A percentile compares a stretch with the other conserved stretches of the same genome.
phyloP scores from a whole-genome alignment of 2,329 filamentous ascomycete species.

The Nemania abortiva region DNA sequence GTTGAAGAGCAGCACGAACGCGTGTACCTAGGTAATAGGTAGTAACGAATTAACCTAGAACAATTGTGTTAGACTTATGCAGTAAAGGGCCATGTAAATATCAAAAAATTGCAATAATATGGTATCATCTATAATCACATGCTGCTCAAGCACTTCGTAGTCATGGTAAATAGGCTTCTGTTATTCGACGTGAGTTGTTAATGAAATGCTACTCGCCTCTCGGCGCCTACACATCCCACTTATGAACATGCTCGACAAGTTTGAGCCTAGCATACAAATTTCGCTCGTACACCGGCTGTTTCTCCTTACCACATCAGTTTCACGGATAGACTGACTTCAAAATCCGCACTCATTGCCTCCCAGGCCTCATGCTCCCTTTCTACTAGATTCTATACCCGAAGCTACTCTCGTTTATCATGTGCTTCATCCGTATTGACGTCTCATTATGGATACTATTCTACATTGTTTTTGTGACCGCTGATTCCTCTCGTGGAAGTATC shows the following conservation, averaged over 20 bases:
- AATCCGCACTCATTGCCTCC: conserved; percentile 6
- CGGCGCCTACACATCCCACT: conserved; percentile 3
- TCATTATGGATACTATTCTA: conserved; percentile 15
- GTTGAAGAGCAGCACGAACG: conserved; percentile 6
- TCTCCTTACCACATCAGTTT: conserved; percentile 6
- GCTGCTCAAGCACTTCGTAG: not conserved
- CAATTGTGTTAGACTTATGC: not conserved
- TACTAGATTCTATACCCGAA: conserved; percentile 8
- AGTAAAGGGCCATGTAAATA: conserved; percentile 5
- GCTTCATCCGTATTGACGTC: conserved; percentile 9
- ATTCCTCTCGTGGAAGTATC: conserved; percentile 15
- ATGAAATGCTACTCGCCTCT: conserved; percentile 10
- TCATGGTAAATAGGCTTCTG: too few relatives aligned
- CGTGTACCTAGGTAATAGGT: too few relatives aligned
- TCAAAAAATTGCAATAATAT: not conserved
- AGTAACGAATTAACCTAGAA: conserved; percentile 1
- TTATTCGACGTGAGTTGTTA: conserved; percentile 5
- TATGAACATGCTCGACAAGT: conserved; percentile 3
- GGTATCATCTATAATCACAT: not conserved
- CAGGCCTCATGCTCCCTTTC: conserved; percentile 3
- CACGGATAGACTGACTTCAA: conserved; percentile 9
- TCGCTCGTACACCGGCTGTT: conserved; percentile 3
- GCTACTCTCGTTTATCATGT: conserved; percentile 9
- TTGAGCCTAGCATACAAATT: conserved; percentile 5
- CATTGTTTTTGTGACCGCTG: not conserved